Conservation (phyloP, 2,329 filamentous ascomycete genomes). For the Didymella keratinophila region DNA sequence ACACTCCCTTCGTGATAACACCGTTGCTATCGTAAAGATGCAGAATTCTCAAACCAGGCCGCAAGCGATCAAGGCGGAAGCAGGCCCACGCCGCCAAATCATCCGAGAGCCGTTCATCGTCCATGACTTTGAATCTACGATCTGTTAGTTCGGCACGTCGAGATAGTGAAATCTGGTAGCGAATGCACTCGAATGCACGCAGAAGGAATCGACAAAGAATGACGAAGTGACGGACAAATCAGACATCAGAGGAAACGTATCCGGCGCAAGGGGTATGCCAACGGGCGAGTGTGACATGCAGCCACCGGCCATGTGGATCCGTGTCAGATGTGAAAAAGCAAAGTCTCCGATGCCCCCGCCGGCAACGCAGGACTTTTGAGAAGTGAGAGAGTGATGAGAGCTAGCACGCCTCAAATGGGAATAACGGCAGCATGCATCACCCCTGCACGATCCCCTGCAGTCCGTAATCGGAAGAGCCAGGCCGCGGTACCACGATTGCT, state of each 20-base stretch:
- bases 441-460: slow-evolving; percentile 1
- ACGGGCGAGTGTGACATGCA: slow-evolving; percentile 4
- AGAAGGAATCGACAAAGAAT: too few relatives aligned
- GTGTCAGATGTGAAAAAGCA: slow-evolving; percentile 13
- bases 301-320: slow-evolving; percentile 6
- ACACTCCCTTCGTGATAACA: slow-evolving; percentile 68
- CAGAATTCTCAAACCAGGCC: slow-evolving; percentile 78
- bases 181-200: not conserved
- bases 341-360: slow-evolving; percentile 5
- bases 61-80: slow-evolving; percentile 81
- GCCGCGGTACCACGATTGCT: not conserved
- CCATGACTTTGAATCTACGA: slow-evolving; percentile 79
- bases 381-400: slow-evolving; percentile 26
- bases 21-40: slow-evolving; percentile 76
- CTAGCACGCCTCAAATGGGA: slow-evolving; percentile 9
- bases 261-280: slow-evolving; percentile 7
- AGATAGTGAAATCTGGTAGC: not conserved
- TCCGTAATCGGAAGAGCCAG: not conserved
- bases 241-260: not conserved
- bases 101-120: slow-evolving; percentile 80
- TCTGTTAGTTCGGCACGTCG: not conserved
- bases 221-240: slow-evolving; percentile 1
- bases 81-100: slow-evolving; percentile 88
- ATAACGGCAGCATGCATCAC: slow-evolving; percentile 21
- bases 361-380: not conserved